phyloP scores from a whole-genome alignment of 352 stramenopile species.

The Phytophthora quininea region DNA sequence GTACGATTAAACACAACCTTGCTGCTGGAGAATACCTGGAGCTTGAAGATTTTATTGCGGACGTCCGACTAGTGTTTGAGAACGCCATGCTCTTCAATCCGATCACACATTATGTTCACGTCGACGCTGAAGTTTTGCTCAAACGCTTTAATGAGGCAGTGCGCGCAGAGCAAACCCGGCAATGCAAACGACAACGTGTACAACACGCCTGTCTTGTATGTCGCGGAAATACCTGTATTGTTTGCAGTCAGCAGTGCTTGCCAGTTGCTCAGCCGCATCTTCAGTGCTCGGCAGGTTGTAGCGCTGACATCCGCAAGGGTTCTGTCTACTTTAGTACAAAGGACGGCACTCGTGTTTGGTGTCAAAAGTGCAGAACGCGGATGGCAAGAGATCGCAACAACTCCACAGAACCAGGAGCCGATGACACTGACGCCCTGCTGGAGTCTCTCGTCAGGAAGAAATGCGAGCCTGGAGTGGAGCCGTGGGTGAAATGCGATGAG shows the following conservation, averaged over 20 bases:
- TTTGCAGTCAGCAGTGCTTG: slow-evolving; percentile 80
- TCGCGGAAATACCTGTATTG: slow-evolving; percentile 68
- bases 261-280: slow-evolving; percentile 63
- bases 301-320: slow-evolving; percentile 78
- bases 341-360: slow-evolving; percentile 84
- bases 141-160: slow-evolving; percentile 71
- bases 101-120: slow-evolving; percentile 75
- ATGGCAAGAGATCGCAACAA: slow-evolving; percentile 41
- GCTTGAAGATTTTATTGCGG: slow-evolving; percentile 76
- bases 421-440: slow-evolving; percentile 25
- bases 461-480: slow-evolving; percentile 68
- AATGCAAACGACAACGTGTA: slow-evolving; percentile 46
- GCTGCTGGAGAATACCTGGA: slow-evolving; percentile 83
- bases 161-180: slow-evolving; percentile 45
- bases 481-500: slow-evolving; percentile 80
- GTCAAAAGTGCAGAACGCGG: slow-evolving; percentile 68
- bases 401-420: slow-evolving; percentile 9
- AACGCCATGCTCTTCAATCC: slow-evolving; percentile 91
- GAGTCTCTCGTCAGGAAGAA: slow-evolving; percentile 69
- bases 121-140: slow-evolving; percentile 67
- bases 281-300: slow-evolving; percentile 77
- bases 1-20: slow-evolving; percentile 87
- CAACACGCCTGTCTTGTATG: slow-evolving; percentile 68
- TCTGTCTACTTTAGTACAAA: slow-evolving; percentile 75
- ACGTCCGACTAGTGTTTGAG: slow-evolving; percentile 90